Evolutionary conservation across 2,329 filamentous ascomycete species (phyloP).

Genomic region (Camillea tinctor): DNA sequence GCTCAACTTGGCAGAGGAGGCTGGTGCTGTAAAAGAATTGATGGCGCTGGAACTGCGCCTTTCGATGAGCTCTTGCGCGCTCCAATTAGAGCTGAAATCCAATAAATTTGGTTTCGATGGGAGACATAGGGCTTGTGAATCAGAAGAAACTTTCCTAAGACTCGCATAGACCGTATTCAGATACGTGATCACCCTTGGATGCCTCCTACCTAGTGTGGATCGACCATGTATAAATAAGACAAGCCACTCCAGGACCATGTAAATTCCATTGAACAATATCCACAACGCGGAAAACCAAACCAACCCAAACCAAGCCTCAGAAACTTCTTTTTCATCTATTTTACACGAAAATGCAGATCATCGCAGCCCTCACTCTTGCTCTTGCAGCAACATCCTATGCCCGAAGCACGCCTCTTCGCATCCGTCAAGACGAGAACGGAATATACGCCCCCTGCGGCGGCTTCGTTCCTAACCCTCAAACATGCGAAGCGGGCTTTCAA

Average conservation of each 20-base stretch:
- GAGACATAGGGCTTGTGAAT: background rate
- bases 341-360: slow-evolving; percentile 2
- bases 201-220: background rate
- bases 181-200: background rate
- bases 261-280: background rate
- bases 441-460: slow-evolving; percentile 8
- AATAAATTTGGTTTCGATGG: background rate
- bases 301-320: background rate
- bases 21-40: background rate
- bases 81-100: background rate
- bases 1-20: background rate
- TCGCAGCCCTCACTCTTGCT: background rate
- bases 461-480: slow-evolving; percentile 1
- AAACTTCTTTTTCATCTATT: background rate
- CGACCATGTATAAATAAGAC: background rate
- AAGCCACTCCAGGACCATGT: background rate
- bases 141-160: background rate
- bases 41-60: background rate
- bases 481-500: slow-evolving; percentile 2
- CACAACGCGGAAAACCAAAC: background rate
- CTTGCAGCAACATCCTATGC: slow-evolving; percentile 4
- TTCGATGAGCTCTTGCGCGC: background rate
- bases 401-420: slow-evolving; percentile 1
- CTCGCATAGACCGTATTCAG: background rate
- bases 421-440: background rate